A percentile compares a stretch with the other conserved stretches of the same genome.
Conservation (phyloP, 1,139 yeast species). For the Candida sanyaensis region DNA sequence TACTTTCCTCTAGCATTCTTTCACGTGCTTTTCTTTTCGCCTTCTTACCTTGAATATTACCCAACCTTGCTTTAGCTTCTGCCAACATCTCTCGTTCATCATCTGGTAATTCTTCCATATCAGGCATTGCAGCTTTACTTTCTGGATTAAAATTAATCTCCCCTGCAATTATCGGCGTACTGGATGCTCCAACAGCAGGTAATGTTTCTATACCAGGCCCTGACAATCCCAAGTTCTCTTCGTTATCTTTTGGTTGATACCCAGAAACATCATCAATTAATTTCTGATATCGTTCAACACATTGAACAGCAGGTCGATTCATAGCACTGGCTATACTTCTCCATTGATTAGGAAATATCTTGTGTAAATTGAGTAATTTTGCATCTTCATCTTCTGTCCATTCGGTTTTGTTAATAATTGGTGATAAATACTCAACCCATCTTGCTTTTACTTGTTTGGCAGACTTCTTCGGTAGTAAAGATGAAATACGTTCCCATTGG, state of each 20-base stretch:
- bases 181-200: constrained; percentile 41
- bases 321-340: constrained; percentile 77
- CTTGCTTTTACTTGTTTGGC: constrained; percentile 92
- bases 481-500: constrained; percentile 94
- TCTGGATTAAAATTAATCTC: constrained; percentile 75
- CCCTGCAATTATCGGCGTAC: constrained; percentile 31
- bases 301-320: constrained; percentile 85
- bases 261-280: constrained; percentile 59
- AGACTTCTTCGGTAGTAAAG: constrained; percentile 79
- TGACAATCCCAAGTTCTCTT: constrained; percentile 39
- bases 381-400: constrained; percentile 85
- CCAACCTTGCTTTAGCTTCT: constrained; percentile 89
- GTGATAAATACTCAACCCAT: constrained; percentile 90
- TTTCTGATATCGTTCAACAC: constrained; percentile 84
- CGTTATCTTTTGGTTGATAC: constrained; percentile 16
- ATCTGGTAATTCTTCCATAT: constrained; percentile 76
- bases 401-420: constrained; percentile 58
- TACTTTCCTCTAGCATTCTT: constrained; percentile 70
- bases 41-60: constrained; percentile 93
- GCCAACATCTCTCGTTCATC: constrained; percentile 91
- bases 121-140: constrained; percentile 82
- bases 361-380: constrained; percentile 64
- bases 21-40: constrained; percentile 92
- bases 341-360: constrained; percentile 91
- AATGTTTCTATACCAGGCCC: constrained; percentile 60